These are phyloP conservation scores for Sordaria brevicollis DNA, from an alignment of 495 filamentous ascomycete genomes.

Conservation along the genomic window DNA sequence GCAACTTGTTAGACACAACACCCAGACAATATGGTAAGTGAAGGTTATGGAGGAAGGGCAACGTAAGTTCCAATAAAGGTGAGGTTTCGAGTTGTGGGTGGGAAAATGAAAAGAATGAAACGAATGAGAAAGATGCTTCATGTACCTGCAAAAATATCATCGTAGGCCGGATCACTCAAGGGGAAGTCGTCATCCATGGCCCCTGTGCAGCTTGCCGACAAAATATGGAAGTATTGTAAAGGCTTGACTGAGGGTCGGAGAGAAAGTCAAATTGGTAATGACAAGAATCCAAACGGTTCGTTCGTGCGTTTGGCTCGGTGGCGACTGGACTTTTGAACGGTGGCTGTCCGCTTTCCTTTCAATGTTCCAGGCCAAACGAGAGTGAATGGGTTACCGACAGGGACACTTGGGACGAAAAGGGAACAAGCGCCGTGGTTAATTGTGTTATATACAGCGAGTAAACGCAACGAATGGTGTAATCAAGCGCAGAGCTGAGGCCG, in stretches of 20 bases:
- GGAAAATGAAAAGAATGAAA: not conserved
- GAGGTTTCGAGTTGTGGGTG: not conserved
- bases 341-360: not conserved
- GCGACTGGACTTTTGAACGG: not conserved
- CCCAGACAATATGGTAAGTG: not conserved
- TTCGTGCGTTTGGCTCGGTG: not conserved
- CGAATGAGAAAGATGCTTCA: not conserved
- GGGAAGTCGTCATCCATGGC: conserved; percentile 2
- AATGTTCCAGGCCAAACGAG: not conserved
- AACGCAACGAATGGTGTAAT: not conserved
- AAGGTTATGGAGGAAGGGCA: not conserved
- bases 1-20: not conserved
- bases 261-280: not conserved
- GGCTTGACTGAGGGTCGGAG: not conserved
- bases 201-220: not conserved
- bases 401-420: not conserved
- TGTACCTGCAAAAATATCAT: conserved; percentile 4
- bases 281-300: not conserved
- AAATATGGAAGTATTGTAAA: not conserved
- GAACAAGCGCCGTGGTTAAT: not conserved
- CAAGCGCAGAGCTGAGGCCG: not conserved
- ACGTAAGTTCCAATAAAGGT: not conserved
- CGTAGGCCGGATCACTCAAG: not conserved
- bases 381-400: not conserved
- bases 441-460: not conserved